Percentiles rank a stretch among this genome's conserved stretches.
These are phyloP conservation scores for Pseudopyrenochaeta lycopersici DNA, from an alignment of 2,329 filamentous ascomycete genomes.

Conservation along the genomic window DNA sequence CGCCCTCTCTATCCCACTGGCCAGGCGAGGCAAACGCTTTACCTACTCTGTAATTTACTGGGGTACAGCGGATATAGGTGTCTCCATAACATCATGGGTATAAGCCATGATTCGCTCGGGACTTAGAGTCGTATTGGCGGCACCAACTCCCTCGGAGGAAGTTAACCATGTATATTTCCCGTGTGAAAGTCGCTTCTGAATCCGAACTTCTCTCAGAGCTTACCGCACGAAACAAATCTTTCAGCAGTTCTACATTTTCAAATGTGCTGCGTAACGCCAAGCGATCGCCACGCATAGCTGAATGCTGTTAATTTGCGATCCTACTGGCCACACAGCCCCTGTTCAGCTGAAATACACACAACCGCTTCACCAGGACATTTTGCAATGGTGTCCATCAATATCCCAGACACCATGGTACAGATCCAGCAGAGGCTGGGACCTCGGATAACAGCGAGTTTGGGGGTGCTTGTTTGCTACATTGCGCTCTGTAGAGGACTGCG, in stretches of 20 bases:
- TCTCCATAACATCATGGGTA: neutral
- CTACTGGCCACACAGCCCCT: neutral
- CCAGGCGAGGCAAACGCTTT: too few relatives aligned
- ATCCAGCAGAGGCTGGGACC: neutral
- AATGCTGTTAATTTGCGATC: neutral
- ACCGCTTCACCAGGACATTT: too few relatives aligned
- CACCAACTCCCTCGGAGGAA: neutral
- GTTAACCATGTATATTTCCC: neutral
- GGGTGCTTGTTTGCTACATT: conserved; percentile 37
- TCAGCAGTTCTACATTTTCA: neutral
- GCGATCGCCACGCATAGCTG: neutral
- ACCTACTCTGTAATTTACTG: too few relatives aligned
- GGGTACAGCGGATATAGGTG: neutral
- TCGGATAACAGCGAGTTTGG: conserved; percentile 11
- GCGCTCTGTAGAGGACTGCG: conserved; percentile 48
- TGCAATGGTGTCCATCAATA: conserved; percentile 1
- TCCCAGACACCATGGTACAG: neutral
- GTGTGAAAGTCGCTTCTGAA: neutral
- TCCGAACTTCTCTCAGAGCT: too few relatives aligned
- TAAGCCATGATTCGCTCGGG: neutral
- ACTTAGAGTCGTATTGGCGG: neutral
- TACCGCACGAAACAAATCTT: neutral
- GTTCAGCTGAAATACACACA: neutral
- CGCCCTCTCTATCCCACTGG: too few relatives aligned
- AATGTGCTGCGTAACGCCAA: neutral